Base-by-base conservation (phyloP, 495 filamentous ascomycete species). In the Talaromyces liani region DNA sequence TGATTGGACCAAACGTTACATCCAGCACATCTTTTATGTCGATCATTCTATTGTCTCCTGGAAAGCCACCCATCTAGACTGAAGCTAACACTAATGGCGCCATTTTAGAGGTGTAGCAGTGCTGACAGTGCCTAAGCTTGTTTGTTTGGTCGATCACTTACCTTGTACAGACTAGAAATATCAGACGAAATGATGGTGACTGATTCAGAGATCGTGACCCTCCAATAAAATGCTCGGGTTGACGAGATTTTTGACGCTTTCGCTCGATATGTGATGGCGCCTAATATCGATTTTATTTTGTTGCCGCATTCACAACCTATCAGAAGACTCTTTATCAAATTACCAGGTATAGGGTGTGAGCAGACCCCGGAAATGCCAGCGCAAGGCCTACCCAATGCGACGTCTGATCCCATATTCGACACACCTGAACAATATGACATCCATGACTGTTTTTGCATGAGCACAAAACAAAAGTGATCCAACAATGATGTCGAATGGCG, bases 11-110 rank as follows among this genome's bases (percentile, higher is more conserved):
- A 36, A 58, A 18, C 56, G 56, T 58, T 58, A 36, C 56, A 58
- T 58, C n/a, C 31, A 20, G 14, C 31, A 58, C 31, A 36, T 55
- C 51, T 55, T 29, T 55, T 29, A 12, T 60, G 58, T 45, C 58
- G 39, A 60, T 36, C 58, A 12, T 60, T 39, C 14, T 34, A 24
- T 29, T 29, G 29, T 29, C 29, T 39, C 39, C 51, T 29, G 22
- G 12, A 16, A 54, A 25, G 51, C 20, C 14, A 25, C 12, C 4
- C 25, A 55, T 29, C 24, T 55, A 55, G 53, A 56, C 22, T n/a
- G 53, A 56, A 14, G 20, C 56, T 58, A 58, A 58, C 56, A 22
- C 29, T n/a, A 34, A 61, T 47, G 18, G 59, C 59, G 59, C 59
- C 59, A 60, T 60, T 14, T 36, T 36, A 60, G 58, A 12, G 20